These are phyloP conservation scores for Echites panduratus DNA, from an alignment of 257 asterid species.

Conservation along the genomic window DNA sequence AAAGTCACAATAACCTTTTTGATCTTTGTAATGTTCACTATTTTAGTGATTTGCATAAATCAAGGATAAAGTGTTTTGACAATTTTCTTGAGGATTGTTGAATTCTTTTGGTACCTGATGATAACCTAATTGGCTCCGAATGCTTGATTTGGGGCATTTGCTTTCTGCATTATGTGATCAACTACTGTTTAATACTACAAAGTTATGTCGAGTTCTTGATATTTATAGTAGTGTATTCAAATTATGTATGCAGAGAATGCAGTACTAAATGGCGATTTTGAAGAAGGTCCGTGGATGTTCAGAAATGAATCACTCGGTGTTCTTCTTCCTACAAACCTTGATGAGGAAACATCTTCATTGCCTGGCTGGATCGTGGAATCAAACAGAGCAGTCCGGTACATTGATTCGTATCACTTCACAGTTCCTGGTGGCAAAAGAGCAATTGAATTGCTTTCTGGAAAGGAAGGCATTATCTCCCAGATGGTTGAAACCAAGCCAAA, in stretches of 20 bases:
- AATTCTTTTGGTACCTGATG: background rate
- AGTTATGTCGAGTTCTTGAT: background rate
- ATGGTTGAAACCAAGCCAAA: constrained; percentile 84
- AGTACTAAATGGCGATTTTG: constrained; percentile 85
- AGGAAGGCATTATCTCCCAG: constrained; percentile 91
- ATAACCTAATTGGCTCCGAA: background rate
- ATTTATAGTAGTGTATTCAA: too few species aligned
- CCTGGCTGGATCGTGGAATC: constrained; percentile 99
- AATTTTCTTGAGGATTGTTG: background rate
- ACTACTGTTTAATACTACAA: background rate
- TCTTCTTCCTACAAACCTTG: constrained; percentile 85
- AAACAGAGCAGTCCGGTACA: constrained; percentile 83
- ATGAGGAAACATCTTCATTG: constrained; percentile 71
- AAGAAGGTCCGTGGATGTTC: constrained; percentile 97
- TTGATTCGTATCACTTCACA: constrained; percentile 66
- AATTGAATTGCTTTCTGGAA: constrained; percentile 71
- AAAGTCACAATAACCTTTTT: background rate
- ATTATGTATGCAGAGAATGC: constrained; percentile 47
- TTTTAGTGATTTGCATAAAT: background rate
- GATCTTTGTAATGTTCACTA: background rate
- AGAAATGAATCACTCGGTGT: constrained; percentile 82
- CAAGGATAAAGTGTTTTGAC: background rate
- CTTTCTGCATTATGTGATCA: background rate
- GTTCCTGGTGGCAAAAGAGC: constrained; percentile 92
- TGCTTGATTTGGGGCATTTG: background rate